These are phyloP conservation scores for Cicer cuneatum DNA, from an alignment of 306 rosid species.

Conservation along the genomic window DNA sequence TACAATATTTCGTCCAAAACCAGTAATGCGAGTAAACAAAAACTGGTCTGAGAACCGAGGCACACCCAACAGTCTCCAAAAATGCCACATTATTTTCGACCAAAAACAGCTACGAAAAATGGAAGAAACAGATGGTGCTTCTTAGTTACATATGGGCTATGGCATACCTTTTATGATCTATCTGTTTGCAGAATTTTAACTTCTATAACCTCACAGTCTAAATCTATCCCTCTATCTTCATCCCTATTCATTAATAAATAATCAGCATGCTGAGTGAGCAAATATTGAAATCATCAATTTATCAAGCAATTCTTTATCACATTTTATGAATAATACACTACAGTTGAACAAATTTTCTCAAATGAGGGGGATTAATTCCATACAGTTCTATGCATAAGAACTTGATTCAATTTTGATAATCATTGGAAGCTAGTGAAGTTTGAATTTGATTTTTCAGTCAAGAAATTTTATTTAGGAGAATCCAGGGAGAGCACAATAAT, in stretches of 20 bases:
- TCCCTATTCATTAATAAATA: constrained; percentile 8
- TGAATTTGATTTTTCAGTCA: neutral
- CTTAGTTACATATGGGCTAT: neutral
- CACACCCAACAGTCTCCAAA: neutral
- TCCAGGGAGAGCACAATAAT: neutral
- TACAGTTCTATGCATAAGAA: constrained; percentile 8
- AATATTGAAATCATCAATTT: neutral
- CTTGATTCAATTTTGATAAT: constrained; percentile 5
- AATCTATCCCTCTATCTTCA: constrained; percentile 23
- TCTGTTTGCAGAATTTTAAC: constrained; percentile 11
- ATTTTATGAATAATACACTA: neutral
- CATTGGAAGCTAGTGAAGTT: neutral
- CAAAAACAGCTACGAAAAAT: constrained; percentile 2
- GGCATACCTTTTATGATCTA: neutral
- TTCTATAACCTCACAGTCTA: neutral
- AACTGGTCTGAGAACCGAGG: neutral
- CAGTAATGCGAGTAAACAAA: neutral
- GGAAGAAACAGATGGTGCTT: constrained; percentile 11
- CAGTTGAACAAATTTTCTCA: constrained; percentile 18
- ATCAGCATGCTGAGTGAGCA: neutral
- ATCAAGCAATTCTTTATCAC: neutral
- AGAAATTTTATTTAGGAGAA: constrained; percentile 27
- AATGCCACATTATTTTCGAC: neutral
- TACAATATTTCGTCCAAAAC: neutral
- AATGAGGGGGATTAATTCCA: constrained; percentile 4